Evolutionary conservation across 1,139 yeast species (phyloP), one percentile per base, ranked within the genome.

Genomic region (Saccharomyces hybrid): DNA sequence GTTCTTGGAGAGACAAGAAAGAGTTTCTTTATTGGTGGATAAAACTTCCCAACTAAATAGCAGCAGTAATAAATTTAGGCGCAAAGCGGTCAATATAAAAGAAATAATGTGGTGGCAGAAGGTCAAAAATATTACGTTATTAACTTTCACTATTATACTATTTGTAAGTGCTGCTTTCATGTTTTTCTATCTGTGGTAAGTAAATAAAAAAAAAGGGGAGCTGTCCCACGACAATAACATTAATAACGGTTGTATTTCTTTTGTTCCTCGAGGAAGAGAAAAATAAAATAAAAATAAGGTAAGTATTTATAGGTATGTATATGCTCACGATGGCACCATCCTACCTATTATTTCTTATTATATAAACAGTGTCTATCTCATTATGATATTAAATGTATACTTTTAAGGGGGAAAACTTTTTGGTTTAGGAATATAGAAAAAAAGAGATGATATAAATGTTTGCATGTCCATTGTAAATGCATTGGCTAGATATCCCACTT

Each of bases 1-100:
- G 64, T 74, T 90, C 27, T 74, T 90, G 64, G 83, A 83, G 63
- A 78, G 97, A 54, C 96, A 96, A 11, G 97, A 89, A 63, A 78
- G 88, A 55, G 82, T 90, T 56, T 82, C 83, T 58, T 71, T 80
- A 51, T 75, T 90, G 58, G 95, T 89, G 16, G 87, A 85, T 67
- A 90, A 90, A 67, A 89, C 97, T 1, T 88, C 87, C 59, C 76
- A 84, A 53, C 77, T 89, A 70, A 88, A 86, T 60, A 77, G 79
- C 29, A 80, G 83, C 38, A 82, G 95, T 4, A 80, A 77, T 71
- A 80, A 86, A 48, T 90, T 90, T 67, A 84, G 88, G 60, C 82
- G 85, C 60, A 78, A 84, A 56, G 87, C 96, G 0, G 81, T 80
- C 29, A 77, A 77, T 53, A 79, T 88, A 41, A 81, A 81, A 62